A percentile compares a stretch with the other conserved stretches of the same genome.
Evolutionary conservation across 169 alveolate genomes (phyloP).

Genomic region (Eimeria sp.): DNA sequence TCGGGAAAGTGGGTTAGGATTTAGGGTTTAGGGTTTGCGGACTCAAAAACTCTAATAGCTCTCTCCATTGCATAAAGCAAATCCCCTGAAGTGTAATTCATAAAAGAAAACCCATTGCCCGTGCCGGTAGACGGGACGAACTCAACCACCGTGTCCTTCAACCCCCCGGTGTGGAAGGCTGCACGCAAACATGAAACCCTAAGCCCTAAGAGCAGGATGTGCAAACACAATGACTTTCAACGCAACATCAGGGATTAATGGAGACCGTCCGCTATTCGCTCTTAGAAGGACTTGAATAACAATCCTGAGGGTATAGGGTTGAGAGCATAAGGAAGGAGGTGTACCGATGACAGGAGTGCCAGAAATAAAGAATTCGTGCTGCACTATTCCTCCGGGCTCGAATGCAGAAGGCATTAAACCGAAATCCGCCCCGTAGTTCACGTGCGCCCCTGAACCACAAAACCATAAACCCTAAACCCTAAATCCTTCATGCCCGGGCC

Average conservation of each 20-base stretch:
- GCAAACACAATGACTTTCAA: background rate
- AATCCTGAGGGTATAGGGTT: background rate
- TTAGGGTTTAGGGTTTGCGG: slow-evolving; percentile 35
- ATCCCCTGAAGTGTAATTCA: slow-evolving; percentile 88
- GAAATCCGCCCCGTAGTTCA: slow-evolving; percentile 94
- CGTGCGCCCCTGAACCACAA: slow-evolving; percentile 88
- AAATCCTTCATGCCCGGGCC: background rate
- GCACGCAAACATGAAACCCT: background rate
- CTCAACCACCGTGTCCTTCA: slow-evolving; percentile 95
- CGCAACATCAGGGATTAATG: too few species aligned
- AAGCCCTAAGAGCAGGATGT: background rate
- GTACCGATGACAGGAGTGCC: slow-evolving; percentile 94
- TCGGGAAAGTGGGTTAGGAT: too few species aligned
- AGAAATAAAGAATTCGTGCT: slow-evolving; percentile 96
- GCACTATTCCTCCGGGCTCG: slow-evolving; percentile 97
- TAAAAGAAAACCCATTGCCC: slow-evolving; percentile 94
- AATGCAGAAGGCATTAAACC: slow-evolving; percentile 96
- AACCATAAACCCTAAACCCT: background rate
- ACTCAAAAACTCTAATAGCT: slow-evolving; percentile 90
- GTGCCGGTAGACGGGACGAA: slow-evolving; percentile 39
- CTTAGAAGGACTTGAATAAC: too few species aligned
- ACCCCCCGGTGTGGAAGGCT: slow-evolving; percentile 96
- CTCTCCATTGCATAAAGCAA: slow-evolving; percentile 91
- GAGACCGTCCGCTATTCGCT: too few species aligned
- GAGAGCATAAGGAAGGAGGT: background rate